These are phyloP conservation scores for Saturnispora dispora DNA, from an alignment of 805 yeast genomes.

Conservation along the genomic window DNA sequence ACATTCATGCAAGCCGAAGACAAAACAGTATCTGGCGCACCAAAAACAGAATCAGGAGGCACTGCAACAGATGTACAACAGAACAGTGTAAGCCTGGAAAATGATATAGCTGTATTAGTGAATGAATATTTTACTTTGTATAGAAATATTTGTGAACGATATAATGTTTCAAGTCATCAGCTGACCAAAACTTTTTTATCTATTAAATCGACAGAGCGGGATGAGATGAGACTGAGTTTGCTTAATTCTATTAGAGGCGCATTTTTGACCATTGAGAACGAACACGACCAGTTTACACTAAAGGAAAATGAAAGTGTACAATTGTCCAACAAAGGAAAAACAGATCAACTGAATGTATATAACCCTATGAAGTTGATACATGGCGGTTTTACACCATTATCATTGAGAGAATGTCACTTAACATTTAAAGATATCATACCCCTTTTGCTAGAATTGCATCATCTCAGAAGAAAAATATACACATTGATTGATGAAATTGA, in stretches of 20 bases:
- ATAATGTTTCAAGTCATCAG: neutral
- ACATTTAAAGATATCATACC: conserved; percentile 9
- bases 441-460: conserved; percentile 12
- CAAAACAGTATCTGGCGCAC: conserved; percentile 10
- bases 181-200: conserved; percentile 1
- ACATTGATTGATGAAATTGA: neutral
- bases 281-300: neutral
- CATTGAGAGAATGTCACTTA: conserved; percentile 16
- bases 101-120: neutral
- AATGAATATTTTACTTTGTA: neutral
- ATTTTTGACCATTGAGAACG: conserved; percentile 12
- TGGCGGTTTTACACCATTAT: conserved; percentile 22
- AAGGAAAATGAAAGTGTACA: conserved; percentile 4
- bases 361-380: conserved; percentile 20
- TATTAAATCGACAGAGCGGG: conserved; percentile 12
- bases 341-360: neutral
- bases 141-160: neutral
- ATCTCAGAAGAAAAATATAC: conserved; percentile 8
- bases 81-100: conserved; percentile 1
- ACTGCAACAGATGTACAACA: conserved; percentile 13
- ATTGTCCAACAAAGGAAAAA: conserved; percentile 11
- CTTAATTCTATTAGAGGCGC: conserved; percentile 5
- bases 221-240: conserved; percentile 9
- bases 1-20: neutral
- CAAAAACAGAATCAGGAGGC: neutral